Evolutionary conservation across 164 flowering plant genomes (phyloP), one percentile per base, ranked within the genome.

Genomic region (Malania oleifera): DNA sequence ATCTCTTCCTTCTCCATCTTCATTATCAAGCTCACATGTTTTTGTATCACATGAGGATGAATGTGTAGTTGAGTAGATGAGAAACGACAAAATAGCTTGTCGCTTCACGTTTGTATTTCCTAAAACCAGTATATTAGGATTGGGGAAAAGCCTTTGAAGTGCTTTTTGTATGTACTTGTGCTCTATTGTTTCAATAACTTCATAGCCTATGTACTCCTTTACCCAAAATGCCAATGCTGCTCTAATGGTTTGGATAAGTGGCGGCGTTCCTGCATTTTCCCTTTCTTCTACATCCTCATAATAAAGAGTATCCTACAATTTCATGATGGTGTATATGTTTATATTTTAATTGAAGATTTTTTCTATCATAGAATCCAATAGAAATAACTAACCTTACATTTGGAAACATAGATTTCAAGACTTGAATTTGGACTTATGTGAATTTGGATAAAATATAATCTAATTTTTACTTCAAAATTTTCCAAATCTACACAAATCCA

Each of bases 261-360:
- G 76, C 2, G 96, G 92, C 0, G 95, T 89, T 18, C 98, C 98
- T 0, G 77, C 90, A 40, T 81, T 84, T 70, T 89, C 98, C 57
- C 96, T 67, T 54, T 83, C 92, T 67, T 91, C 98, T 19, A 91
- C 71, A 28, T 83, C 74, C 0, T 83, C 75, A 12, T 62, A 50
- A 46, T 91, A 91, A 29, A 89, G n/a, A 1, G 98, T 91, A 43
- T 85, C 79, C 98, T 89, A 75, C 52, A 61, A 29, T n/a, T 26
- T 47, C 9, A 55, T 34, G 17, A n/a, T n/a, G n/a, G n/a, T n/a
- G n/a, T n/a, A n/a, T n/a, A n/a, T n/a, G n/a, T n/a, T n/a, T n/a
- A n/a, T n/a, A n/a, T n/a, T n/a, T n/a, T n/a, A n/a, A n/a, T n/a
- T n/a, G n/a, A n/a, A n/a, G n/a, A n/a, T n/a, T n/a, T n/a, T n/a